A percentile compares a stretch with the other conserved stretches of the same genome.
Conservation (phyloP, 768 basidiomycete genomes). For the Rhodotorula taiwanensis region DNA sequence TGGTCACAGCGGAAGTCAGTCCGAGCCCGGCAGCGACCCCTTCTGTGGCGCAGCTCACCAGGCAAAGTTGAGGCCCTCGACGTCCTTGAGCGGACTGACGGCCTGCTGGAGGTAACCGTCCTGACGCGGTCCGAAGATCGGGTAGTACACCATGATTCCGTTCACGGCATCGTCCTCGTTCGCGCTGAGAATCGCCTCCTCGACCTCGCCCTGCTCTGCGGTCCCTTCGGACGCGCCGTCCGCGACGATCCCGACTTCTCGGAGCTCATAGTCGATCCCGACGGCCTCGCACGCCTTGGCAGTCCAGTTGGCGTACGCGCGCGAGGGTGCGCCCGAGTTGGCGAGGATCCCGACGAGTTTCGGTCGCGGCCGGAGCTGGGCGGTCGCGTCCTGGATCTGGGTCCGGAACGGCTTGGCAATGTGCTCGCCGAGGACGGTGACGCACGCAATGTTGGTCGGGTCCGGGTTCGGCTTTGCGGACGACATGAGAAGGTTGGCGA, state of each 20-base stretch:
- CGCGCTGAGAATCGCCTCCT: constrained; percentile 91
- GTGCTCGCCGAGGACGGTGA: constrained; percentile 53
- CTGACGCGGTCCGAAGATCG: constrained; percentile 73
- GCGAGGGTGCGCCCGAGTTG: constrained; percentile 71
- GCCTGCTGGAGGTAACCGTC: constrained; percentile 97
- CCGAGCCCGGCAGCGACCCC: no score
- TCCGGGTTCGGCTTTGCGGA: neutral
- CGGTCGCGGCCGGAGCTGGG: constrained; percentile 47
- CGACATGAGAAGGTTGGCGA: no score
- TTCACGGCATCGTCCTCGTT: constrained; percentile 64
- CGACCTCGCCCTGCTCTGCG: constrained; percentile 56
- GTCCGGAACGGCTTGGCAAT: constrained; percentile 65
- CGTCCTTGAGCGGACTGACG: constrained; percentile 92
- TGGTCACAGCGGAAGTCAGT: constrained; percentile 9
- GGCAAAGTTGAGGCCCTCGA: constrained; percentile 84
- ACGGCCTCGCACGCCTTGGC: constrained; percentile 80
- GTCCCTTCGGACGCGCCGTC: constrained; percentile 46
- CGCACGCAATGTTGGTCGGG: constrained; percentile 48
- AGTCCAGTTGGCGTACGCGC: constrained; percentile 82
- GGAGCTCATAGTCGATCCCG: constrained; percentile 78
- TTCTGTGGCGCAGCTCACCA: no score
- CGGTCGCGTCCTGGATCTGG: constrained; percentile 54
- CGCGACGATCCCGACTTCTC: constrained; percentile 59
- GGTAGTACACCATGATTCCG: constrained; percentile 82
- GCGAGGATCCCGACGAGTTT: constrained; percentile 87